Percentiles rank a stretch among this genome's conserved stretches.
Evolutionary conservation across 2,329 filamentous ascomycete species (phyloP).

Genomic region (Penicillium sumatraense): DNA sequence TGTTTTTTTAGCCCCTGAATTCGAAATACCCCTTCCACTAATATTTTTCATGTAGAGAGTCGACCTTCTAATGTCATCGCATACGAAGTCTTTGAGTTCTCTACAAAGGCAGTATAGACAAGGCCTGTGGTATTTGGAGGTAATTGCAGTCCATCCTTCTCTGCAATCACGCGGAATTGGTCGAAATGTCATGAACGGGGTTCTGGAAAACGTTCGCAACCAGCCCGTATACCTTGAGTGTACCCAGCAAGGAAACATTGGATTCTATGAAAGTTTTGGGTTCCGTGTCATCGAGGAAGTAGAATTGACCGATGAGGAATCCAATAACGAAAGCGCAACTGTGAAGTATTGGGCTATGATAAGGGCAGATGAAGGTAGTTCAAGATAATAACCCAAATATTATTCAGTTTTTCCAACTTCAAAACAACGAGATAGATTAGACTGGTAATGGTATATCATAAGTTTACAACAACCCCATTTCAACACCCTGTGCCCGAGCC

Average conservation of each 20-base stretch:
- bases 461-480: conserved; percentile 30
- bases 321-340: conserved; percentile 5
- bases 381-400: neutral
- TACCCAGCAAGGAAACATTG: conserved; percentile 23
- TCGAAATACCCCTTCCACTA: too few relatives aligned
- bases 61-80: conserved; percentile 12
- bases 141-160: conserved; percentile 31
- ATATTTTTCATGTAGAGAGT: conserved; percentile 26
- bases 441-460: neutral
- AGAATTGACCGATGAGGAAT: conserved; percentile 16
- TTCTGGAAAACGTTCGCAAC: conserved; percentile 16
- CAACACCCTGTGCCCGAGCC: conserved; percentile 24
- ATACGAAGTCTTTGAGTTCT: neutral
- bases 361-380: conserved; percentile 3
- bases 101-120: conserved; percentile 6
- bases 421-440: neutral
- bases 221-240: conserved; percentile 28
- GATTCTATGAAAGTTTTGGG: conserved; percentile 29
- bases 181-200: conserved; percentile 19
- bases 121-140: conserved; percentile 32
- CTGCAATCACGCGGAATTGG: conserved; percentile 30
- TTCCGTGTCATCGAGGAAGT: conserved; percentile 28
- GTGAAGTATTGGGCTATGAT: conserved; percentile 31
- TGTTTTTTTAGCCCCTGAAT: too few relatives aligned
- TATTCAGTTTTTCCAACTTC: neutral